Base-by-base conservation (phyloP, 2,329 filamentous ascomycete species). In the Nemania sp. region DNA sequence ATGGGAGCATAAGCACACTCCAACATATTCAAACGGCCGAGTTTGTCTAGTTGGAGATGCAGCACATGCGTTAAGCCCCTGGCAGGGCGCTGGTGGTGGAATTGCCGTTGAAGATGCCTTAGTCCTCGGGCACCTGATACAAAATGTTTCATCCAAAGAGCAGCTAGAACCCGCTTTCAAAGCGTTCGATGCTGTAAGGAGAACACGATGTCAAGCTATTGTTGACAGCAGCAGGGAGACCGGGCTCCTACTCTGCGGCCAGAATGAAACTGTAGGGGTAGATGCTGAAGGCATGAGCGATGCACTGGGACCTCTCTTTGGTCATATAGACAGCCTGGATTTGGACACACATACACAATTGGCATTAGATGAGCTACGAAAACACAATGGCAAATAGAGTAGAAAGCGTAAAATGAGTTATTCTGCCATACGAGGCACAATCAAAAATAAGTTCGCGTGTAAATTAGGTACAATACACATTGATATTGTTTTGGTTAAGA, bases 21-120 rank as follows among this genome's bases (percentile, higher is more conserved):
- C 60, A 5, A 30, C 19, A 4, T 62, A 61, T 46, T 22, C 28
- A 3, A 48, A 46, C 17, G 4, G 43, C 28, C 19, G n/a, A 31
- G 46, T 60, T 1, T 59, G 55, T 30, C 12, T 62, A n/a, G 24
- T 61, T 2, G 60, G 57, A 17, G 60, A 62, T 9, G 60, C 60
- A 0, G 59, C 59, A 1, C 61, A 63, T 33, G 54, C 53, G 1
- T 52, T 40, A 9, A 58, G 54, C 1, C 56, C 59, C 1, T 61
- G 56, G 59, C 52, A 58, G 23, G 59, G 56, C 1, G 17, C 56
- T 1, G 56, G 61, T 1, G 48, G 36, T 2, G 56, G 31, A 2
- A 14, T 49, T 5, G 61, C 59, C 5, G 40, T 63, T 19, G 61
- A 63, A 36, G 59, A 63, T 9, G 56, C 48, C 17, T 50, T 61